Evolutionary conservation across 108 stramenopile genomes (phyloP).

Genomic region (Asterionellopsis glacialis): DNA sequence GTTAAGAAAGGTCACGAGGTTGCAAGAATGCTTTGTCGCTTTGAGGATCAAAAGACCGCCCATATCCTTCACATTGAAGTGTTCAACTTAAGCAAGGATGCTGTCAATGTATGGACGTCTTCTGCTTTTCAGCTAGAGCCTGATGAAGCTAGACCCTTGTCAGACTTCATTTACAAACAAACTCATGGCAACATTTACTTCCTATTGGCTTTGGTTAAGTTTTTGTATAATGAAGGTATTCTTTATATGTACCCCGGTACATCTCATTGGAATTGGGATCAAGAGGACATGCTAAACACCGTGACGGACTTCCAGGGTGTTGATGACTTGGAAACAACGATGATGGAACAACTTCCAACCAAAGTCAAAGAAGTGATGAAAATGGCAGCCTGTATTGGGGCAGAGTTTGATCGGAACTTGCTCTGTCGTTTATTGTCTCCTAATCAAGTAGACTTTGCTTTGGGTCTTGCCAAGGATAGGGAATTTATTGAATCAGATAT

Average conservation of each 20-base stretch:
- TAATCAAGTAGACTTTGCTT: neutral
- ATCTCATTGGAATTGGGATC: constrained; percentile 14
- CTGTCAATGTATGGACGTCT: constrained; percentile 19
- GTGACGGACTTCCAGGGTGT: neutral
- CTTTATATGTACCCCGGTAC: neutral
- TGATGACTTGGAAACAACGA: constrained; percentile 36
- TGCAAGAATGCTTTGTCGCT: neutral
- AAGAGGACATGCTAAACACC: neutral
- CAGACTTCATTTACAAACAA: constrained; percentile 14
- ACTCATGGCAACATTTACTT: constrained; percentile 17
- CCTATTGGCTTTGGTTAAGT: constrained; percentile 5
- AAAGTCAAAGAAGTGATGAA: constrained; percentile 38
- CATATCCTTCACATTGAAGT: constrained; percentile 13
- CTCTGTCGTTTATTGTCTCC: neutral
- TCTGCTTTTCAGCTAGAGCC: constrained; percentile 2
- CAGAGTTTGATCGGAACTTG: constrained; percentile 26
- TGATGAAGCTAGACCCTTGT: constrained; percentile 14
- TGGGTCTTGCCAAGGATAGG: too few species aligned
- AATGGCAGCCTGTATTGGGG: constrained; percentile 48
- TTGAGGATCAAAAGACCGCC: neutral
- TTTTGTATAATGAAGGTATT: constrained; percentile 7
- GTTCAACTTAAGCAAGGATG: constrained; percentile 2
- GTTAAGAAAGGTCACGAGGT: neutral
- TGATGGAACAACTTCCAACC: constrained; percentile 26
- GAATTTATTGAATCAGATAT: too few species aligned